phyloP scores from a whole-genome alignment of 2,329 filamentous ascomycete species.

The Penicillium rolfsii region DNA sequence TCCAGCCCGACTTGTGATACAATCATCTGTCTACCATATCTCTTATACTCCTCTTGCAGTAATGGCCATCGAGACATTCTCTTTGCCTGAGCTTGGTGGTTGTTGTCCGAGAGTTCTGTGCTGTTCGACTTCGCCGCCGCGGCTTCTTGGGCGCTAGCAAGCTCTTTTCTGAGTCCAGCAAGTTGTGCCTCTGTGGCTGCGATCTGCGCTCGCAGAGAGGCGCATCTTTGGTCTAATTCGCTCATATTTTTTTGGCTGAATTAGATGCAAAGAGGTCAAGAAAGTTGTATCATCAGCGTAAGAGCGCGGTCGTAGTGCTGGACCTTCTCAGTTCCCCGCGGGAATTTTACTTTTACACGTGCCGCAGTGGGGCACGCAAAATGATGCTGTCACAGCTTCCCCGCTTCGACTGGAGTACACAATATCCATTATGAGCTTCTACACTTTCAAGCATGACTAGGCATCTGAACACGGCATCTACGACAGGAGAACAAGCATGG shows the following conservation, averaged over 20 bases:
- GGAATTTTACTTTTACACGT: conserved; percentile 10
- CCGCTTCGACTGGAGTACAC: not conserved
- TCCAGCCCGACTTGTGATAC: conserved; percentile 77
- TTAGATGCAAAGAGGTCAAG: not conserved
- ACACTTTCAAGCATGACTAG: not conserved
- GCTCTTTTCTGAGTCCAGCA: conserved; percentile 40
- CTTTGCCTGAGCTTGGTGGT: not conserved
- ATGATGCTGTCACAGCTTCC: not conserved
- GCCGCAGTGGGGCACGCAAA: not conserved
- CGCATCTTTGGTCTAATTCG: conserved; percentile 32
- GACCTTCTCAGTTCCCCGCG: conserved; percentile 18
- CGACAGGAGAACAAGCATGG: too few relatives aligned
- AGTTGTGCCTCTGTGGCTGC: conserved; percentile 43
- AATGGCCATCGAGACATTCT: conserved; percentile 66
- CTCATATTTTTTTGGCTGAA: conserved; percentile 12
- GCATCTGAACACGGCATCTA: not conserved
- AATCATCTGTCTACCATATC: conserved; percentile 91
- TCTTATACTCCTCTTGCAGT: conserved; percentile 71
- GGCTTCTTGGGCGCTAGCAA: conserved; percentile 37
- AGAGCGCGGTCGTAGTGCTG: not conserved
- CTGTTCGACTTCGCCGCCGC: conserved; percentile 25
- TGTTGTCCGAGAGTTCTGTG: conserved; percentile 7
- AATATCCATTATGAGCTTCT: not conserved
- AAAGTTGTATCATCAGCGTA: not conserved
- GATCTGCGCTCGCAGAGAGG: conserved; percentile 43